These are phyloP conservation scores for Vanrija humicola DNA, from an alignment of 1,284 basidiomycete species.

Conservation along the genomic window DNA sequence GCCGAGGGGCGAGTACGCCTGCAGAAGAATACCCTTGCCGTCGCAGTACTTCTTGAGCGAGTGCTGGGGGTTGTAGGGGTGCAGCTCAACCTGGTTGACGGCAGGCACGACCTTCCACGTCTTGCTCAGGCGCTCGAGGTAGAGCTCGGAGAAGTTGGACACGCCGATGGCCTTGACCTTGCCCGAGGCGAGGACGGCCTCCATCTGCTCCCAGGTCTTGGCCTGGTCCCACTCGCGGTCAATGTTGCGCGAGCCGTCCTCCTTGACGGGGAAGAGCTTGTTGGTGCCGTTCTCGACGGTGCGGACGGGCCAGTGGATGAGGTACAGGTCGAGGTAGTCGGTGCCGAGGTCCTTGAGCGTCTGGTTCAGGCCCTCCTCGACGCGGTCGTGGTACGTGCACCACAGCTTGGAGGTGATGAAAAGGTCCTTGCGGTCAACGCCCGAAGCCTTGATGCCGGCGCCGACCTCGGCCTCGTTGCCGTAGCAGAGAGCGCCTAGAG, in stretches of 20 bases:
- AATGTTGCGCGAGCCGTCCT: conserved; percentile 43
- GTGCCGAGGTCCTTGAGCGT: conserved; percentile 69
- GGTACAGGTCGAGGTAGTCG: conserved; percentile 76
- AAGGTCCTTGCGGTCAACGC: conserved; percentile 71
- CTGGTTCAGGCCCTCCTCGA: conserved; percentile 59
- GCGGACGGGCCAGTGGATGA: conserved; percentile 53
- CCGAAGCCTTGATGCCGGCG: conserved; percentile 70
- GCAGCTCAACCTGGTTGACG: conserved; percentile 67
- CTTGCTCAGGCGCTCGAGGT: conserved; percentile 53
- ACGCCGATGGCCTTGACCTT: conserved; percentile 55
- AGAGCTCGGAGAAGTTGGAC: conserved; percentile 30
- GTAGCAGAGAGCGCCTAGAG: too few relatives aligned
- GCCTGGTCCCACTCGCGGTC: conserved; percentile 51
- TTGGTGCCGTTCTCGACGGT: conserved; percentile 34
- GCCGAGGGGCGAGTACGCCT: conserved; percentile 82
- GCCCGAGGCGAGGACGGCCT: conserved; percentile 54
- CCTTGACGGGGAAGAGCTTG: conserved; percentile 38
- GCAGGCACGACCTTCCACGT: conserved; percentile 62
- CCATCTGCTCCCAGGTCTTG: conserved; percentile 62
- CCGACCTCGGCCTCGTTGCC: conserved; percentile 78
- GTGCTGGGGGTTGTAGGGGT: conserved; percentile 67
- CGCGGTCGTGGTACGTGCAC: conserved; percentile 68
- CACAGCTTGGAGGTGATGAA: conserved; percentile 63
- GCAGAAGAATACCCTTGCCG: conserved; percentile 64
- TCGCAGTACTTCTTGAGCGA: conserved; percentile 65